Conservation (phyloP, 2,329 filamentous ascomycete species). For the Nannizziopsis barbatae region DNA sequence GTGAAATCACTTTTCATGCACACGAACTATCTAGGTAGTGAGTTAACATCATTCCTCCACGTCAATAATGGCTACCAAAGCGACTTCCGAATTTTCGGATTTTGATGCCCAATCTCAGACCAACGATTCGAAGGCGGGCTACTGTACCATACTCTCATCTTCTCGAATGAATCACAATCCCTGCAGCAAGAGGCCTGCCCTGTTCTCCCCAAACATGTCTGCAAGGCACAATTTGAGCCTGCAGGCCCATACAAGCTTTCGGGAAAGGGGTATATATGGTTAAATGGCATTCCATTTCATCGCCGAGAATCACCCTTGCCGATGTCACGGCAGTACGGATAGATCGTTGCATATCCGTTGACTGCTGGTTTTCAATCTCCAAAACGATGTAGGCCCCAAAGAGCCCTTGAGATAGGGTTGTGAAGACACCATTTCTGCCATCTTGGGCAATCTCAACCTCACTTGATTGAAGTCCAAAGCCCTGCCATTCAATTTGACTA, state of each 20-base stretch:
- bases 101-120: too few species aligned
- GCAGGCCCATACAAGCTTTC: conserved; percentile 18
- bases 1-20: neutral
- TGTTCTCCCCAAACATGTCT: conserved; percentile 31
- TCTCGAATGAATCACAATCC: conserved; percentile 24
- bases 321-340: conserved; percentile 19
- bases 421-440: conserved; percentile 16
- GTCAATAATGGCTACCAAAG: too few species aligned
- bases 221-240: conserved; percentile 34
- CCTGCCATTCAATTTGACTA: conserved; percentile 75
- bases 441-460: conserved; percentile 19
- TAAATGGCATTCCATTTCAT: conserved; percentile 19
- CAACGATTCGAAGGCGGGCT: too few species aligned
- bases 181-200: conserved; percentile 28
- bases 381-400: conserved; percentile 22
- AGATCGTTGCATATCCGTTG: conserved; percentile 17
- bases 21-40: too few species aligned
- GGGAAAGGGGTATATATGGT: conserved; percentile 28
- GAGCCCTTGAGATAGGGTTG: conserved; percentile 18
- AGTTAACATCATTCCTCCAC: too few species aligned
- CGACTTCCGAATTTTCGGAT: too few species aligned
- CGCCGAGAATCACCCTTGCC: neutral
- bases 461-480: conserved; percentile 45
- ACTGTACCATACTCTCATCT: too few species aligned
- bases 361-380: conserved; percentile 21